Conservation (phyloP, 441 rosid genomes). For the Adansonia gregorii region DNA sequence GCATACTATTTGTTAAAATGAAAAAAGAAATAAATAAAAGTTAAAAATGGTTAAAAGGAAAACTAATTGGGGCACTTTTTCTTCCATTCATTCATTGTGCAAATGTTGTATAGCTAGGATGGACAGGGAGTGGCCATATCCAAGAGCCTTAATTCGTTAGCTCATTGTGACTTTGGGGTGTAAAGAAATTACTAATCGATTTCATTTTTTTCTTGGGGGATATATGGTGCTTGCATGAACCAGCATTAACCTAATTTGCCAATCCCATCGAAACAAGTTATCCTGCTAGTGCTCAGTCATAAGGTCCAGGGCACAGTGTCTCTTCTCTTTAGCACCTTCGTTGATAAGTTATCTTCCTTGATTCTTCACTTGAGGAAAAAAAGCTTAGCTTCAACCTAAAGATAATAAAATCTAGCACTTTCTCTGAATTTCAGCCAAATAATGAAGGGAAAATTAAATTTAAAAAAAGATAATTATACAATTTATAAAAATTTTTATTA, state of each 20-base stretch:
- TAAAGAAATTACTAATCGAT: neutral
- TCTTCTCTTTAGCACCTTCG: neutral
- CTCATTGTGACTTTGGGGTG: neutral
- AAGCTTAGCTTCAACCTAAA: neutral
- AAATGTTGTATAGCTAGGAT: neutral
- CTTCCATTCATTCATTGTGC: neutral
- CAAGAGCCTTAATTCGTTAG: neutral
- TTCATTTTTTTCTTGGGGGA: neutral
- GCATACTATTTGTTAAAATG: too few species aligned
- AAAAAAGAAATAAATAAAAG: too few species aligned
- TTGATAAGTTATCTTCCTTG: neutral
- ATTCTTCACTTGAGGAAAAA: neutral
- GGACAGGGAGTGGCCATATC: neutral
- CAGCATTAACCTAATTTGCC: conserved; percentile 4
- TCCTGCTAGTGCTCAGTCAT: neutral
- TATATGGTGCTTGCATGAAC: neutral
- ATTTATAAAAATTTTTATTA: neutral
- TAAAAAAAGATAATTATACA: neutral
- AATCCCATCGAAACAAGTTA: neutral
- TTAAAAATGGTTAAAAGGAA: too few species aligned
- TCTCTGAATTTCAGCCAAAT: neutral
- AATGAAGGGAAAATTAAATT: neutral
- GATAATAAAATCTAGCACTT: neutral
- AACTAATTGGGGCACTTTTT: neutral
- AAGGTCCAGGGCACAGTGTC: neutral